Conservation (phyloP, 176 grass and related monocot genomes). For the Puya raimondii region DNA sequence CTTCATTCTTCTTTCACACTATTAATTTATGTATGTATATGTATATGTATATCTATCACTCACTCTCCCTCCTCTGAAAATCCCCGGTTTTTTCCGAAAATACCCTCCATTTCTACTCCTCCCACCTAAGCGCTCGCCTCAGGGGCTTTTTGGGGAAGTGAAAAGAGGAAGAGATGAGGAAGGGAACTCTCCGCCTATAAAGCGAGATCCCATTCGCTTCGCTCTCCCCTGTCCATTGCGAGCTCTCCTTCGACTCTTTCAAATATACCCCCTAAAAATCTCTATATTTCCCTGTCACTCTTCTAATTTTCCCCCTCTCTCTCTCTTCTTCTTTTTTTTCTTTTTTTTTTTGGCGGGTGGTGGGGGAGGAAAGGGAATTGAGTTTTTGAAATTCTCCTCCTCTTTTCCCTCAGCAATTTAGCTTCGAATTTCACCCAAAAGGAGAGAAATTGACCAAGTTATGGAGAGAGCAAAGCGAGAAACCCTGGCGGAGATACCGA, state of each 20-base stretch:
- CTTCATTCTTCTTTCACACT: background rate
- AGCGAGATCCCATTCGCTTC: background rate
- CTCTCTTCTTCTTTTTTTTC: background rate
- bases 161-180: background rate
- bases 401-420: background rate
- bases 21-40: too few relatives aligned
- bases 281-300: background rate
- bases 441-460: background rate
- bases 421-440: background rate
- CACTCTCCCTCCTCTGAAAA: background rate
- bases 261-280: too few relatives aligned
- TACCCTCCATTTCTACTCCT: background rate
- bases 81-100: background rate
- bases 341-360: background rate
- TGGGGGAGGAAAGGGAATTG: too few relatives aligned
- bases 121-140: background rate
- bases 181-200: background rate
- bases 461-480: constrained; percentile 6
- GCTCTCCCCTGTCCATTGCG: background rate
- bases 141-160: background rate
- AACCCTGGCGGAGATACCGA: background rate
- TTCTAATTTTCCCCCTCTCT: background rate
- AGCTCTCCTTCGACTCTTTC: background rate
- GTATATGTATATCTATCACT: background rate
- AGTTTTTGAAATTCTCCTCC: background rate